Evolutionary conservation across 306 rosid species (phyloP).

Genomic region (Medicago lupulina): DNA sequence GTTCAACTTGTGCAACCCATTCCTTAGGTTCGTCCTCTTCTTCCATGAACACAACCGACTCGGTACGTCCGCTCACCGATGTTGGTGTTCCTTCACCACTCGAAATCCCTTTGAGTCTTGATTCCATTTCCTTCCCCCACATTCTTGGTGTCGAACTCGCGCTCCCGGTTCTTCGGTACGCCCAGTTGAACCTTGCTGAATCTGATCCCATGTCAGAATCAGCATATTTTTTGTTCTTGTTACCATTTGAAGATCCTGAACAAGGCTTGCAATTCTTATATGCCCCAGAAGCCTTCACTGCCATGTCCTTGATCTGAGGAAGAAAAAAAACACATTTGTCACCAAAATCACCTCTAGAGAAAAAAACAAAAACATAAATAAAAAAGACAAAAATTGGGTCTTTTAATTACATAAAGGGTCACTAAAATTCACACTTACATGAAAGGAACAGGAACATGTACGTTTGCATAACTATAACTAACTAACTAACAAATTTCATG

Average conservation of each 20-base stretch:
- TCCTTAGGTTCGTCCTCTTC: constrained; percentile 97
- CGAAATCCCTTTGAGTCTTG: constrained; percentile 76
- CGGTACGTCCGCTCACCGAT: constrained; percentile 81
- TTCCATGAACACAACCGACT: constrained; percentile 85
- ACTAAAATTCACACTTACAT: constrained; percentile 14
- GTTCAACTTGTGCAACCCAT: constrained; percentile 98
- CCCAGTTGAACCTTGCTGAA: constrained; percentile 76
- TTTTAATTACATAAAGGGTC: constrained; percentile 7
- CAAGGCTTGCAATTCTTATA: constrained; percentile 96
- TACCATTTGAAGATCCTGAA: constrained; percentile 67
- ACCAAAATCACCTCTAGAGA: constrained; percentile 6
- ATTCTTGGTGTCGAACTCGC: constrained; percentile 83
- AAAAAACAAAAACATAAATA: constrained; percentile 25
- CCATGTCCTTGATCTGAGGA: constrained; percentile 95
- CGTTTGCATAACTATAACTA: background rate
- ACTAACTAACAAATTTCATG: constrained; percentile 7
- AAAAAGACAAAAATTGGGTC: constrained; percentile 14
- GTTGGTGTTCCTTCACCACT: constrained; percentile 98
- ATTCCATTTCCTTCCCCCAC: constrained; percentile 91
- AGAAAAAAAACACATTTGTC: constrained; percentile 10
- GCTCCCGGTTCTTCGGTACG: constrained; percentile 81
- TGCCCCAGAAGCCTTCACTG: constrained; percentile 94
- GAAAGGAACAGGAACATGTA: constrained; percentile 4
- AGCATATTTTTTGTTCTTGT: constrained; percentile 57
- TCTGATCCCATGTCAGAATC: constrained; percentile 86